Base-by-base conservation (phyloP, 495 filamentous ascomycete species). In the Chaetomium cochliodes region DNA sequence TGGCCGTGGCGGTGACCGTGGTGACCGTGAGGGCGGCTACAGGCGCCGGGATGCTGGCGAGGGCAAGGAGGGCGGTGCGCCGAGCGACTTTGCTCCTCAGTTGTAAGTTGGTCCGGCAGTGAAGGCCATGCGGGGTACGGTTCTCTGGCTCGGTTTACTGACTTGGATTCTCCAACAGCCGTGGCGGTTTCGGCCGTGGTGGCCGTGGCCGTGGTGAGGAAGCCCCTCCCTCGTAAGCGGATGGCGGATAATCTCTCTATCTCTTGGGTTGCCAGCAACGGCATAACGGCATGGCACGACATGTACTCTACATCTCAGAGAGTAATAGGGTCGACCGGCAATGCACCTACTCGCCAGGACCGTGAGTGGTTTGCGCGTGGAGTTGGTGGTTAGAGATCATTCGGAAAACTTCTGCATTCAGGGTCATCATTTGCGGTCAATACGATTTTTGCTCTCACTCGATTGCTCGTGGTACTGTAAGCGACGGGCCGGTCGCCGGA, bases 1-100 rank as follows among this genome's bases (percentile, higher is more conserved):
- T 76, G 80, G 83, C 63, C 82, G 82, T 69, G 85, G 90, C 78
- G 88, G 87, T 74, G 83, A 82, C 70, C 85, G 90, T 79, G 88
- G 87, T 73, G 89, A 92, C 78, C 90, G 92, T 77, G 92, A 96
- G 83, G 92, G 93, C 78, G 93, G 90, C 71, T 97, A 97, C 85
- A 82, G 93, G 75, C 83, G 91, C 79, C 90, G 92, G 71, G 91
- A 92, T 76, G 88, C 86, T 74, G 88, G 90, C 74, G 92, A 90
- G 77, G 88, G 87, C 75, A 97, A 96, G 86, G 96, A 98, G 86
- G 92, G 93, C 74, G 93, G 89, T 84, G 90, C 91, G 72, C 91
- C 94, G 72, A 90, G 91, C 79, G 92, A 92, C 79, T 98, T 97
- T 82, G 90, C 89, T 82, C 94, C 94, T 72, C 86, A 87, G 78